phyloP scores from a whole-genome alignment of 352 stramenopile species.

The Globisporangium lucens region DNA sequence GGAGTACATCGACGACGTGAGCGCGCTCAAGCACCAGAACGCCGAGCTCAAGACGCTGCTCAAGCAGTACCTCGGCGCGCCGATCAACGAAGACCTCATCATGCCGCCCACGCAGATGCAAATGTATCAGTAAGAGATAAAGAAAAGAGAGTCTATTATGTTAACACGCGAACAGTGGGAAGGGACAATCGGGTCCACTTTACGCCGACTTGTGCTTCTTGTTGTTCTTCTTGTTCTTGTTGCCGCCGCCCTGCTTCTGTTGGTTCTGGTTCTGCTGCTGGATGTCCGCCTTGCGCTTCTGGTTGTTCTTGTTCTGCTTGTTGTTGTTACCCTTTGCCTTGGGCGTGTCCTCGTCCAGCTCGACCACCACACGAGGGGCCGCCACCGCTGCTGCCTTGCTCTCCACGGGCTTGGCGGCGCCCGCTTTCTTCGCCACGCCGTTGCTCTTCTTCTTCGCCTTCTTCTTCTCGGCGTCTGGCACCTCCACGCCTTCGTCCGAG shows the following conservation, averaged over 20 bases:
- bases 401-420: neutral
- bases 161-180: neutral
- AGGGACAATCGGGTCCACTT: neutral
- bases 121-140: slow-evolving; percentile 43
- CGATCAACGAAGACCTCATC: slow-evolving; percentile 82
- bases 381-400: slow-evolving; percentile 23
- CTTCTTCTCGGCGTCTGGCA: slow-evolving; percentile 24
- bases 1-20: slow-evolving; percentile 78
- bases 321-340: slow-evolving; percentile 9
- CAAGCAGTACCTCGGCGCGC: slow-evolving; percentile 85
- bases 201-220: slow-evolving; percentile 16
- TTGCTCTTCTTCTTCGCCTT: slow-evolving; percentile 49
- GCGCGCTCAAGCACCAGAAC: slow-evolving; percentile 80
- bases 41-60: slow-evolving; percentile 87
- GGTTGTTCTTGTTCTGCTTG: slow-evolving; percentile 10
- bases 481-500: slow-evolving; percentile 21
- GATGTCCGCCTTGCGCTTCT: slow-evolving; percentile 18
- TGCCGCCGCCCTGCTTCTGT: slow-evolving; percentile 19
- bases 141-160: neutral
- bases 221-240: slow-evolving; percentile 17
- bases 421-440: slow-evolving; percentile 17
- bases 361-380: slow-evolving; percentile 64
- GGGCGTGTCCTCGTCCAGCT: slow-evolving; percentile 35
- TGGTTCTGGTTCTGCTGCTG: slow-evolving; percentile 16
- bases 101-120: slow-evolving; percentile 85